Evolutionary conservation across 345 rosid genomes (phyloP), one percentile per base, ranked within the genome.

Genomic region (Populus alba): DNA sequence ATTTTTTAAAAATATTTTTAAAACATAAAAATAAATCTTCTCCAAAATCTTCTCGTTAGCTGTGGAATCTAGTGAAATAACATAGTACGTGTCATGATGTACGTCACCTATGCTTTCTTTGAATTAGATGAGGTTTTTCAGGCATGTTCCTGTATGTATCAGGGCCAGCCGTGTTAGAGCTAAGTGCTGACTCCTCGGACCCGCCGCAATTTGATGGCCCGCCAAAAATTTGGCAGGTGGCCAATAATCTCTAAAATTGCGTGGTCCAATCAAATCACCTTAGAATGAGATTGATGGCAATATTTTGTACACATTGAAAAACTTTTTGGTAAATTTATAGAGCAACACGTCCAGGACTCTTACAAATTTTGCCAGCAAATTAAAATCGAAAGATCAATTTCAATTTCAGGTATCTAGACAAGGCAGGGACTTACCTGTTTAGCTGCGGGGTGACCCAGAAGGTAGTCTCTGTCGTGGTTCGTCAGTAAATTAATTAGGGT

Each of bases 401-500:
- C 61, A 63, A 65, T 63, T 65, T 31, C 62, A 75, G 15, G 68
- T 17, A n/a, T 33, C 7, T 29, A 22, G 57, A 3, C 27, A 25
- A 41, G 4, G 12, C 1, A 16, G 20, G 33, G 25, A 81, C 86
- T 68, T 37, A 90, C 94, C 94, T 83, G 79, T 63, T 39, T 38
- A 37, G 81, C 27, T 33, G 77, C 57, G 11, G 86, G 73, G 61
- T 87, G 89, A 38, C 75, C 82, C 77, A 89, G 61, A 73, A 90
- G 79, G 83, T 78, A 84, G 75, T 85, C 91, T 74, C 92, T 86
- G 1, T 76, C 79, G 3, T 76, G 72, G 75, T 81, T 80, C 15
- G 82, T 78, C 6, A 88, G 72, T 45, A 90, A 77, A 76, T 76
- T 86, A 13, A 57, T 53, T 27, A 88, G 33, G 2, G 89, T 87